Conservation (phyloP, 2,329 filamentous ascomycete species). For the Gnomoniopsis sp. region DNA sequence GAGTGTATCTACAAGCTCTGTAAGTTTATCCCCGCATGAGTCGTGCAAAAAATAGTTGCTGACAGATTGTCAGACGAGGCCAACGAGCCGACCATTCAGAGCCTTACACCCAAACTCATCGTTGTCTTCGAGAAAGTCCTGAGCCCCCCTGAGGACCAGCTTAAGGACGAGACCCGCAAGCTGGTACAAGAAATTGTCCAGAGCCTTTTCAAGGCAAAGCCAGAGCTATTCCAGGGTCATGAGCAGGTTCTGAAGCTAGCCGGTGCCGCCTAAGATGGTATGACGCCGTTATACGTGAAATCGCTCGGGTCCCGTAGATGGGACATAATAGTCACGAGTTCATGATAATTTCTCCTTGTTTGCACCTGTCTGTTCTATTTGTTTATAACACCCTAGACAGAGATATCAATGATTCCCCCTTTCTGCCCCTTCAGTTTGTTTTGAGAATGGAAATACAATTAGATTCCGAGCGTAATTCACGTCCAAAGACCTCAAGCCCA, state of each 20-base stretch:
- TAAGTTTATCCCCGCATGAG: slow-evolving; percentile 39
- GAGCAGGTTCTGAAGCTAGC: slow-evolving; percentile 28
- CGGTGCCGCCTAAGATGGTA: slow-evolving; percentile 16
- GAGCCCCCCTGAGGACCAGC: slow-evolving; percentile 68
- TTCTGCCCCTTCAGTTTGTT: slow-evolving; percentile 5
- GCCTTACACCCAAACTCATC: slow-evolving; percentile 66
- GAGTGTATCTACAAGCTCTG: slow-evolving; percentile 85
- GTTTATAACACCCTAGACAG: slow-evolving; percentile 14
- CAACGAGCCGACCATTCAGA: slow-evolving; percentile 65
- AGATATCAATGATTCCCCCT: slow-evolving; percentile 20
- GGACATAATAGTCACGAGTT: slow-evolving; percentile 12
- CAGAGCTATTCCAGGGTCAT: slow-evolving; percentile 29
- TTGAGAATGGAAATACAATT: no score
- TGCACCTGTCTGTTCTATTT: slow-evolving; percentile 1
- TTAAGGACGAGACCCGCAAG: slow-evolving; percentile 67
- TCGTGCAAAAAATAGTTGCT: background rate
- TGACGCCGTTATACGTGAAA: background rate
- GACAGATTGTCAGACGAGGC: slow-evolving; percentile 50
- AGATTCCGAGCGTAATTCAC: no score
- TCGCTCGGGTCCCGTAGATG: background rate
- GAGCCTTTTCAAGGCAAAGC: slow-evolving; percentile 33
- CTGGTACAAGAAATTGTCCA: slow-evolving; percentile 64
- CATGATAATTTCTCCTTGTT: slow-evolving; percentile 13
- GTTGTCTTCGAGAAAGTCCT: slow-evolving; percentile 72
- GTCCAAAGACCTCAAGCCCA: no score